Evolutionary conservation across 2,329 filamentous ascomycete genomes (phyloP), one percentile per base, ranked within the genome.

Genomic region (Nemania serpens): DNA sequence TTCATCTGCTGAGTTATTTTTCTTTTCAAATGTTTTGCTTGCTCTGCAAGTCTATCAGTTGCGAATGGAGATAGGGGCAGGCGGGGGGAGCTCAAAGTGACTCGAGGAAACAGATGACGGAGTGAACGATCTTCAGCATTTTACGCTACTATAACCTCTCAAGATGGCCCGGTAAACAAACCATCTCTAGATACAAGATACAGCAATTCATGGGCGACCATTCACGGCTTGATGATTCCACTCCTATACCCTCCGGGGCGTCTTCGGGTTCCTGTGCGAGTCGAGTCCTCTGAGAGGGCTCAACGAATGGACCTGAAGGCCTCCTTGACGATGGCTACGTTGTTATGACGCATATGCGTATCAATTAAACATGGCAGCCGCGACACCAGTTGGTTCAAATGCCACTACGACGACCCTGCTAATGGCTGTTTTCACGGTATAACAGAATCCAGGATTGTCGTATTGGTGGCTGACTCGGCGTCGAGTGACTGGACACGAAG

Each of bases 271-370:
- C 59, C 64, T 58, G 12, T 63, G 62, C 59, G 49, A 50, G 64
- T 64, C 63, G 49, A 50, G 64, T 64, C 64, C 63, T 62, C 49
- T 39, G 41, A 63, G 63, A 52, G 63, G 60, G 63, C 55, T 64
- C 15, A 46, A 63, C 55, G 39, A 57, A 42, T 59, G 64, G 60
- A 53, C 67, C 63, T 59, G 66, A 61, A 64, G 63, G 60, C 62
- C 67, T 69, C 70, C 68, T 69, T 75, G 67, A 75, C 70, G 73
- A 75, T 72, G 72, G 72, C 71, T 73, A 75, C 72, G 72, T 68
- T 73, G 68, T 75, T 74, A 75, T 72, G 73, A 75, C 69, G 72
- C 72, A 73, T 67, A 74, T 63, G 71, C 70, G 70, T 70, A 71
- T 73, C 72, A 69, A 68, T 70, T 71, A 69, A 71, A 71, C 64